Conservation (phyloP, 345 rosid genomes). For the thale cress (Arabidopsis thaliana) region DNA sequence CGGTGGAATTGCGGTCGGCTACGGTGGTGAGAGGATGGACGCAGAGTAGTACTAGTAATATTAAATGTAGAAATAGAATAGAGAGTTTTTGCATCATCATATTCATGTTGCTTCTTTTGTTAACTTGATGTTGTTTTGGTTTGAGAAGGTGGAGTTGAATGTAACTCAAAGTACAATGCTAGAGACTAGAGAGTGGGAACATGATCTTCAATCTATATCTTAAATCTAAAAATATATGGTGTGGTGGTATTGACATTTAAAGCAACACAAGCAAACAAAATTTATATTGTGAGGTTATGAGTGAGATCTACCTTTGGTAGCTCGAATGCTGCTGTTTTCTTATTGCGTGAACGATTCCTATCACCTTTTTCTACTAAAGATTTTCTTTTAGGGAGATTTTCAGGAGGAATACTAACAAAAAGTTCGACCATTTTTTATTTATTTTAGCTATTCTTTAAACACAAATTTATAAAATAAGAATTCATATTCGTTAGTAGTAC, state of each 20-base stretch:
- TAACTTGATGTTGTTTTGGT: slow-evolving; percentile 19
- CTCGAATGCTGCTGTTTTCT: slow-evolving; percentile 20
- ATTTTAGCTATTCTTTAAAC: not conserved
- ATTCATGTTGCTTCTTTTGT: too few relatives aligned
- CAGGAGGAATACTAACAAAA: not conserved
- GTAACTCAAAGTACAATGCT: not conserved
- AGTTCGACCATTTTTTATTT: not conserved
- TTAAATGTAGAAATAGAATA: slow-evolving; percentile 31
- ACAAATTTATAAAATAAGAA: not conserved
- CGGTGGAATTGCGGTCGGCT: slow-evolving; percentile 26
- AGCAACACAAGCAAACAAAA: slow-evolving; percentile 8
- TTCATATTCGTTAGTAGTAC: not conserved
- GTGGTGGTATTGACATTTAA: slow-evolving; percentile 26
- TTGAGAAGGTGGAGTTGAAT: slow-evolving; percentile 1
- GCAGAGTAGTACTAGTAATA: slow-evolving; percentile 40
- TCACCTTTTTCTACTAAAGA: slow-evolving; percentile 6
- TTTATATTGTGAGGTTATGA: slow-evolving; percentile 15
- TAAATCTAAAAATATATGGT: slow-evolving; percentile 8
- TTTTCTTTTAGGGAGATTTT: slow-evolving; percentile 1
- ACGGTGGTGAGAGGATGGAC: slow-evolving; percentile 35
- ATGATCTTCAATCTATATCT: slow-evolving; percentile 16
- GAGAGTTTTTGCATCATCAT: slow-evolving; percentile 23
- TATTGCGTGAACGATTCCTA: slow-evolving; percentile 38
- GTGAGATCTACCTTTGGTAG: slow-evolving; percentile 24
- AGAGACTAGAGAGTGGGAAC: slow-evolving; percentile 32